These are phyloP conservation scores for Candida xyloterini DNA, from an alignment of 805 yeast species.

Conservation along the genomic window DNA sequence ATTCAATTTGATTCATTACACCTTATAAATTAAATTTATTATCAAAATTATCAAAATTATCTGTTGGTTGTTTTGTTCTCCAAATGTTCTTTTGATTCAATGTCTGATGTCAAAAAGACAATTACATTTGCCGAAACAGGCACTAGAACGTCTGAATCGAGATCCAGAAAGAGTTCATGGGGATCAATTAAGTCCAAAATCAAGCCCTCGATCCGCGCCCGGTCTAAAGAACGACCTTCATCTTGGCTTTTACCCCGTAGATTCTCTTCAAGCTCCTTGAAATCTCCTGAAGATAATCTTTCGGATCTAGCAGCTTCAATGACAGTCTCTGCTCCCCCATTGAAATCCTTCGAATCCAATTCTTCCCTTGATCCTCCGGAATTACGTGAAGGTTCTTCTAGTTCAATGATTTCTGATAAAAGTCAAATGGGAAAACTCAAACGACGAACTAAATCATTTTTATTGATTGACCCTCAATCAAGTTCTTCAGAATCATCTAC, in stretches of 20 bases:
- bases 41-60: not conserved
- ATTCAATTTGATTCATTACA: not conserved
- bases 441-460: constrained; percentile 17
- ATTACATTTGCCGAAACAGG: constrained; percentile 2
- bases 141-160: not conserved
- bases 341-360: constrained; percentile 3
- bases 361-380: constrained; percentile 6
- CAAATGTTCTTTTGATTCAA: not conserved
- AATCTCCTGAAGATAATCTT: not conserved
- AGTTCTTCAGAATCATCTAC: constrained; percentile 6
- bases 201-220: constrained; percentile 11
- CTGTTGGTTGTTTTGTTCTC: not conserved
- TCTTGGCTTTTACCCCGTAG: constrained; percentile 13
- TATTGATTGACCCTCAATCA: constrained; percentile 19
- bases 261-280: constrained; percentile 12
- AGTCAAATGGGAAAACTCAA: constrained; percentile 12
- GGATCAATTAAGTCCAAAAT: constrained; percentile 20
- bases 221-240: constrained; percentile 11
- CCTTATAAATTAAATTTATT: not conserved
- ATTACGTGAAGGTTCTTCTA: constrained; percentile 8
- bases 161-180: constrained; percentile 19
- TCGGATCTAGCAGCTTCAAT: not conserved
- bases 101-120: constrained; percentile 6
- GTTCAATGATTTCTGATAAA: constrained; percentile 13
- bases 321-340: constrained; percentile 6